Evolutionary conservation across 352 stramenopile genomes (phyloP), one percentile per base, ranked within the genome.

Genomic region (Phytophthora kernoviae): DNA sequence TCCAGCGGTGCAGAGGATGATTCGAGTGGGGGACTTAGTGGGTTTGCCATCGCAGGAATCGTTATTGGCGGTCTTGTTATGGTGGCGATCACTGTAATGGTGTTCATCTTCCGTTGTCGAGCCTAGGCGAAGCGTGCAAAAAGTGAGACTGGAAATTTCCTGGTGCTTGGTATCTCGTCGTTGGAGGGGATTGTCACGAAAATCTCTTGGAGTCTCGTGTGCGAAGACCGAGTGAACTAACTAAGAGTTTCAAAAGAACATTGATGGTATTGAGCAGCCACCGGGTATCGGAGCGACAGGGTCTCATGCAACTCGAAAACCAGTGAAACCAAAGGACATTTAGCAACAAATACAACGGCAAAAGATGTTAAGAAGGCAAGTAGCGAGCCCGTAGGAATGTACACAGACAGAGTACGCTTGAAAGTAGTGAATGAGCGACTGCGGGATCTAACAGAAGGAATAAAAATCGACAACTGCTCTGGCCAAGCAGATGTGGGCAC

Each of bases 391-490:
- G n/a, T n/a, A n/a, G n/a, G 40, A 46, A 46, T 46, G 40, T 46
- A 41, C 34, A 43, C 7, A 21, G 17, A 15, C 7, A 43, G 27
- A 7, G 40, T 15, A 27, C 5, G 40, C 27, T 27, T 3, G 5
- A 46, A 18, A 27, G 10, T 27, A 27, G n/a, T 26, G 40, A 46
- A 18, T 27, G 40, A 46, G 40, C 40, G n/a, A n/a, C 14, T 17
- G 40, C 5, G 40, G 40, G 27, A 46, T 46, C 40, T 12, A n/a
- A n/a, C n/a, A n/a, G n/a, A n/a, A n/a, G n/a, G 7, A 18, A 46
- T 27, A 8, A 26, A 46, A 27, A 24, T 5, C 22, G 4, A 27
- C n/a, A 46, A 46, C 40, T 46, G 40, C 40, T 46, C 40, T 46
- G 40, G 40, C 40, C 40, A 46, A 46, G 40, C 20, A 46, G 40